A percentile compares a stretch with the other conserved stretches of the same genome.
These are phyloP conservation scores for Ogataea methylovora DNA, from an alignment of 805 yeast species.

Conservation along the genomic window DNA sequence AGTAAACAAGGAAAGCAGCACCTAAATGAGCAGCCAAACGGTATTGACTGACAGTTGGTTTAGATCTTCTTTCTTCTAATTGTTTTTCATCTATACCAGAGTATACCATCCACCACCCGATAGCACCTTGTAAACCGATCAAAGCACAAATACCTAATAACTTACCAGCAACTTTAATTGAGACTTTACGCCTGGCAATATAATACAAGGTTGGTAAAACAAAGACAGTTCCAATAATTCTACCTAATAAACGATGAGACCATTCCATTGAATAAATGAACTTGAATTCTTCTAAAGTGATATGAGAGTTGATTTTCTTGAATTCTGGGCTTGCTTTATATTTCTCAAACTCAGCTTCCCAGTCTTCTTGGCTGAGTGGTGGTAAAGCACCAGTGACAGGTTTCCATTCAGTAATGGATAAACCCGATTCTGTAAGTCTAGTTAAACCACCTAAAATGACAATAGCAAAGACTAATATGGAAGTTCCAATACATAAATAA, in stretches of 20 bases:
- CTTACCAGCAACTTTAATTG: slow-evolving; percentile 58
- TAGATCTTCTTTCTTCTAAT: slow-evolving; percentile 71
- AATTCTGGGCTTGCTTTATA: slow-evolving; percentile 89
- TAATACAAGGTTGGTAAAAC: slow-evolving; percentile 83
- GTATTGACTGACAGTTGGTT: slow-evolving; percentile 97
- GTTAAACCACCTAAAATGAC: slow-evolving; percentile 96
- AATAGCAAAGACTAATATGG: slow-evolving; percentile 87
- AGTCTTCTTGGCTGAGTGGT: slow-evolving; percentile 70
- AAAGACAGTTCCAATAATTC: slow-evolving; percentile 80
- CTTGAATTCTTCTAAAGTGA: slow-evolving; percentile 86
- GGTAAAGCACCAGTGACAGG: slow-evolving; percentile 96
- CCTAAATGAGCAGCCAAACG: slow-evolving; percentile 91
- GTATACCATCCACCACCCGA: slow-evolving; percentile 99
- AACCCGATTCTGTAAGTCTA: slow-evolving; percentile 90
- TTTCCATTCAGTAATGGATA: slow-evolving; percentile 96
- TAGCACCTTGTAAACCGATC: slow-evolving; percentile 88
- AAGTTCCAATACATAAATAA: slow-evolving; percentile 81
- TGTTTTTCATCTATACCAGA: slow-evolving; percentile 85
- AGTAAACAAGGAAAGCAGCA: slow-evolving; percentile 81
- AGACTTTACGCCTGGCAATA: slow-evolving; percentile 56
- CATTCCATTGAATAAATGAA: slow-evolving; percentile 96
- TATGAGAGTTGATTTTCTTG: slow-evolving; percentile 79
- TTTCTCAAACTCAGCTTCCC: slow-evolving; percentile 79
- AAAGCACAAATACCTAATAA: slow-evolving; percentile 67
- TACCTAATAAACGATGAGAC: slow-evolving; percentile 90